phyloP scores from a whole-genome alignment of 225 moss, liverwort and hornwort genomes.

The Ulota crispa region DNA sequence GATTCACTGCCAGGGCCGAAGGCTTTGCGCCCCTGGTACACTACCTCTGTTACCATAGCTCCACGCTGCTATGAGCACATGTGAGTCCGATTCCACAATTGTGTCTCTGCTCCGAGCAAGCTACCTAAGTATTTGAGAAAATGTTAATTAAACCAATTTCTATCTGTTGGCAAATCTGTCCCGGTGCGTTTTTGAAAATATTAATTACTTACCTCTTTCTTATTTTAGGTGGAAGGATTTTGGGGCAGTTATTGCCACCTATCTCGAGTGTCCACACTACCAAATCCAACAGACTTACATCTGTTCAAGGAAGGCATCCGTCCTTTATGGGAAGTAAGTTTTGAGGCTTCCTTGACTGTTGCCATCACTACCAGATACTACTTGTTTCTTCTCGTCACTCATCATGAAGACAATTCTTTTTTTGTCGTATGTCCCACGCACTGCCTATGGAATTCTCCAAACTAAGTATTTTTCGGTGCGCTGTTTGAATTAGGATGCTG shows the following conservation, averaged over 20 bases:
- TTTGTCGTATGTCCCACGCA: not conserved
- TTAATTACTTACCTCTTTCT: not conserved
- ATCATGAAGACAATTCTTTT: not conserved
- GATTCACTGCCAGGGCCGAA: too few relatives aligned
- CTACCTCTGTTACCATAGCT: too few relatives aligned
- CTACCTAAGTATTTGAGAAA: not conserved
- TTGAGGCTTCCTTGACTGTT: slow-evolving; percentile 1
- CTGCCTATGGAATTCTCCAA: not conserved
- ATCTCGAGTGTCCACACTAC: slow-evolving; percentile 78
- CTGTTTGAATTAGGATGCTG: slow-evolving; percentile 69
- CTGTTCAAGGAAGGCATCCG: slow-evolving; percentile 99
- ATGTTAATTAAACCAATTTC: not conserved
- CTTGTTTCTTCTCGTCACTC: slow-evolving; percentile 6
- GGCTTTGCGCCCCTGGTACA: too few relatives aligned
- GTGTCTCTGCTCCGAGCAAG: not conserved
- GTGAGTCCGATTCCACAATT: not conserved
- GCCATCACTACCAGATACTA: not conserved
- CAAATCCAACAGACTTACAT: slow-evolving; percentile 97
- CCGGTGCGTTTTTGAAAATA: not conserved
- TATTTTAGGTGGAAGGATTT: slow-evolving; percentile 85
- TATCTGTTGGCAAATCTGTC: not conserved
- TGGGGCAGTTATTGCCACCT: slow-evolving; percentile 98
- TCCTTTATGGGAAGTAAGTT: slow-evolving; percentile 96
- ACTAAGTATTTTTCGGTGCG: slow-evolving; percentile 13
- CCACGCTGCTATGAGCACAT: too few relatives aligned